phyloP scores from a whole-genome alignment of 2,329 filamentous ascomycete species.

The Fusarium sp. region DNA sequence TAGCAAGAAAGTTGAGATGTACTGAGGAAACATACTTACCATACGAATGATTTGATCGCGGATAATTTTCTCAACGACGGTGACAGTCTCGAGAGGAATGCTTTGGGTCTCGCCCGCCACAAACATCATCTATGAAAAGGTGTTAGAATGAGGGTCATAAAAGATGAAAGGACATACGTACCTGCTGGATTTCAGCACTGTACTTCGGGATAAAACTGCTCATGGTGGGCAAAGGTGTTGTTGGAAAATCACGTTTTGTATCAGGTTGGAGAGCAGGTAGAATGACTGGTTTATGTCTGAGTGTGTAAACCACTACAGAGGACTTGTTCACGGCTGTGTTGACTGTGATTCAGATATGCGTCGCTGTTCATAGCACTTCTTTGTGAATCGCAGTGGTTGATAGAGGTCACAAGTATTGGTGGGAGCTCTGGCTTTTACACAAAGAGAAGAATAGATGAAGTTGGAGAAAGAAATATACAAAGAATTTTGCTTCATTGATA shows the following conservation, averaged over 20 bases:
- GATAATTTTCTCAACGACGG: conserved; percentile 95
- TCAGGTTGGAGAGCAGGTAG: neutral
- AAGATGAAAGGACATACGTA: accelerated
- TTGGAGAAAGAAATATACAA: conserved; percentile 34
- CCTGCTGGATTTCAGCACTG: conserved; percentile 29
- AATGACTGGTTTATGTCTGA: neutral
- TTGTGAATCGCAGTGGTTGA: conserved; percentile 1
- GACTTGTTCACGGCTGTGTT: accelerated
- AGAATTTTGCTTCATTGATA: neutral
- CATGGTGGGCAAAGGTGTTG: neutral
- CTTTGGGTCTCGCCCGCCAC: conserved; percentile 33
- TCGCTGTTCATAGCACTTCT: neutral
- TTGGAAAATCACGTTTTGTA: neutral
- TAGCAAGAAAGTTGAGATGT: neutral
- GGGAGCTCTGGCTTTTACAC: neutral
- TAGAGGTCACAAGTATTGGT: neutral
- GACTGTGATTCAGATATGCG: neutral
- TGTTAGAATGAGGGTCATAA: accelerated
- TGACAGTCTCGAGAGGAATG: conserved; percentile 82
- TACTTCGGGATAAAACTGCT: neutral
- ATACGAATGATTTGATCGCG: conserved; percentile 95
- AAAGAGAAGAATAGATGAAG: neutral
- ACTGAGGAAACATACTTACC: conserved; percentile 61
- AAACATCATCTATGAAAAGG: conserved; percentile 38
- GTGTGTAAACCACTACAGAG: neutral